phyloP scores from a whole-genome alignment of 139 green algal species.

The Pseudopediastrum boryanum region DNA sequence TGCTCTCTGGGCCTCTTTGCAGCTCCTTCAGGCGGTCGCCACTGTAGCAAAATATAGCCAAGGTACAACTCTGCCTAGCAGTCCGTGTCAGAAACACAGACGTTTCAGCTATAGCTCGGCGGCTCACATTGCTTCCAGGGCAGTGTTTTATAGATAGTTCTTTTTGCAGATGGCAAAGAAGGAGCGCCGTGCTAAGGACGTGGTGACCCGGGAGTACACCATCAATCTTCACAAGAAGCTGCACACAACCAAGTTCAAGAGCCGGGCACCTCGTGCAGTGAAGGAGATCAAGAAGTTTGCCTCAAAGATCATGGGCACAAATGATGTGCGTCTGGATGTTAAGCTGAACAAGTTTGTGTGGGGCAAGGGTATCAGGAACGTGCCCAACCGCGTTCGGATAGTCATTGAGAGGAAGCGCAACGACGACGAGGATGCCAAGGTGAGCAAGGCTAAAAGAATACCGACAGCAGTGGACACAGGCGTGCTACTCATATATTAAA shows the following conservation, averaged over 20 bases:
- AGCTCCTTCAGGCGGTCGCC: too few relatives aligned
- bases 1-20: too few relatives aligned
- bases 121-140: too few relatives aligned
- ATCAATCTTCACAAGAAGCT: slow-evolving; percentile 98
- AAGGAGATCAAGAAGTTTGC: slow-evolving; percentile 98
- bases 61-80: too few relatives aligned
- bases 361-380: slow-evolving; percentile 93
- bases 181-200: slow-evolving; percentile 74
- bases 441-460: slow-evolving; percentile 32
- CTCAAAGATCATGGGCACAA: slow-evolving; percentile 94
- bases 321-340: slow-evolving; percentile 96
- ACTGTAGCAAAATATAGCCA: too few relatives aligned
- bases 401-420: slow-evolving; percentile 92
- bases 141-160: too few relatives aligned
- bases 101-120: too few relatives aligned
- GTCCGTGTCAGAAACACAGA: too few relatives aligned
- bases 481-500: neutral
- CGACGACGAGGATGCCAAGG: slow-evolving; percentile 98
- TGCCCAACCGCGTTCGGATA: slow-evolving; percentile 91
- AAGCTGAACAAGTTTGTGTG: slow-evolving; percentile 99
- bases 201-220: slow-evolving; percentile 97
- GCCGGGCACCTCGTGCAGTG: slow-evolving; percentile 89
- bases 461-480: neutral
- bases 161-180: slow-evolving; percentile 71
- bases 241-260: slow-evolving; percentile 96